Evolutionary conservation across 768 basidiomycete genomes (phyloP).

Genomic region (Lyophyllum semitale): DNA sequence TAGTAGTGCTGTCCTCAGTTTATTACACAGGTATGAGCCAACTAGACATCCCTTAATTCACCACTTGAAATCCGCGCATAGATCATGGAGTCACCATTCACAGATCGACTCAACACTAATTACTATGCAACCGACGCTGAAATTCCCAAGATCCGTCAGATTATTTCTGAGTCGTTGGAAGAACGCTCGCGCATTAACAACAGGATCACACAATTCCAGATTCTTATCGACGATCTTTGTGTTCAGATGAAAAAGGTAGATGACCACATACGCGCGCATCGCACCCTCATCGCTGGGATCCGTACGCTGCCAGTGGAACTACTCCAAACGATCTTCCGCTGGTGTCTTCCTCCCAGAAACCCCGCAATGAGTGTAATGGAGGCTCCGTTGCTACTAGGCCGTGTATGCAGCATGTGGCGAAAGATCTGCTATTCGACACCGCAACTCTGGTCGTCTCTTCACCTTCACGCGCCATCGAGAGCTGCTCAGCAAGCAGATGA

Average conservation of each 20-base stretch:
- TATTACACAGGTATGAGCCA: too few relatives aligned
- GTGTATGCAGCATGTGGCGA: conserved; percentile 30
- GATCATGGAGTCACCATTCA: neutral
- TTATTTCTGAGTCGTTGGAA: neutral
- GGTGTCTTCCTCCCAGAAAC: conserved; percentile 14
- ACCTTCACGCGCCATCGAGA: conserved; percentile 7
- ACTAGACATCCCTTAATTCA: too few relatives aligned
- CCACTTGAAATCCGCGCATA: too few relatives aligned
- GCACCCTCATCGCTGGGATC: conserved; percentile 1
- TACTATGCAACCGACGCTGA: neutral
- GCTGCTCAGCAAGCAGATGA: neutral
- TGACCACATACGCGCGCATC: neutral
- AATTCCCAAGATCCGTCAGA: neutral
- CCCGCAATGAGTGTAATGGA: conserved; percentile 16
- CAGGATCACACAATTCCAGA: neutral
- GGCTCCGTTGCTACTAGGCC: conserved; percentile 28
- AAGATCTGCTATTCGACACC: conserved; percentile 24
- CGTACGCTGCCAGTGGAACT: neutral
- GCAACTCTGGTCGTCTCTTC: conserved; percentile 22
- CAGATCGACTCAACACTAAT: neutral
- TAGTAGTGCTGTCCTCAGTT: too few relatives aligned
- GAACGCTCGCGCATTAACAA: neutral
- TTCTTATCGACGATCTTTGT: neutral
- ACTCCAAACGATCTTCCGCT: neutral
- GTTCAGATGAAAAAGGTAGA: neutral